These are phyloP conservation scores for Thermomucor indicae-seudaticae DNA, from an alignment of 371 early-diverging fungal species.

Conservation along the genomic window DNA sequence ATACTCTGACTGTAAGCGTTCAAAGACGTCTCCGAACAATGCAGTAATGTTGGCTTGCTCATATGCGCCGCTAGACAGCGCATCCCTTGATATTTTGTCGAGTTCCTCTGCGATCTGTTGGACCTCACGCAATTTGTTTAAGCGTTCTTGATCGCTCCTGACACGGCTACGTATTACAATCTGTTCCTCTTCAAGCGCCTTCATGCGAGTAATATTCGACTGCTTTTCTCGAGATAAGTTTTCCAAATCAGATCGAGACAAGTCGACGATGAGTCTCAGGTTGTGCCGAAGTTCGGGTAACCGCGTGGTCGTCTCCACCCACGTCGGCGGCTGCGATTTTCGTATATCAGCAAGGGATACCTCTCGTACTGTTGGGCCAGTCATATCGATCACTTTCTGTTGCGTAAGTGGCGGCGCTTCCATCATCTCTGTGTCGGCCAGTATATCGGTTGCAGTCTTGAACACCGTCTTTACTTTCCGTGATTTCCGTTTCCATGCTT, in stretches of 20 bases:
- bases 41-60: slow-evolving; percentile 41
- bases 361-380: slow-evolving; percentile 66
- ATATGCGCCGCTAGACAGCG: slow-evolving; percentile 35
- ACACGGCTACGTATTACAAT: slow-evolving; percentile 33
- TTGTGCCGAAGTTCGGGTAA: slow-evolving; percentile 82
- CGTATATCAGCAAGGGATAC: slow-evolving; percentile 43
- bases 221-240: slow-evolving; percentile 59
- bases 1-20: slow-evolving; percentile 44
- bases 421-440: slow-evolving; percentile 23
- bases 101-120: slow-evolving; percentile 49
- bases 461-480: slow-evolving; percentile 52
- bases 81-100: slow-evolving; percentile 36
- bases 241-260: slow-evolving; percentile 66
- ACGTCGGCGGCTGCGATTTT: slow-evolving; percentile 40
- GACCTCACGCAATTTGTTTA: slow-evolving; percentile 36
- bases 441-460: slow-evolving; percentile 73
- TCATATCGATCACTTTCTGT: slow-evolving; percentile 82
- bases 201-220: slow-evolving; percentile 32
- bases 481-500: slow-evolving; percentile 48
- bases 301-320: slow-evolving; percentile 47
- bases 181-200: slow-evolving; percentile 37
- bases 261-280: slow-evolving; percentile 64
- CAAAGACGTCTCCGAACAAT: slow-evolving; percentile 54
- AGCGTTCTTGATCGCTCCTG: slow-evolving; percentile 14
- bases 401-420: slow-evolving; percentile 22